Evolutionary conservation across 1,284 basidiomycete species (phyloP).

Genomic region (Neolentinus lepideus): DNA sequence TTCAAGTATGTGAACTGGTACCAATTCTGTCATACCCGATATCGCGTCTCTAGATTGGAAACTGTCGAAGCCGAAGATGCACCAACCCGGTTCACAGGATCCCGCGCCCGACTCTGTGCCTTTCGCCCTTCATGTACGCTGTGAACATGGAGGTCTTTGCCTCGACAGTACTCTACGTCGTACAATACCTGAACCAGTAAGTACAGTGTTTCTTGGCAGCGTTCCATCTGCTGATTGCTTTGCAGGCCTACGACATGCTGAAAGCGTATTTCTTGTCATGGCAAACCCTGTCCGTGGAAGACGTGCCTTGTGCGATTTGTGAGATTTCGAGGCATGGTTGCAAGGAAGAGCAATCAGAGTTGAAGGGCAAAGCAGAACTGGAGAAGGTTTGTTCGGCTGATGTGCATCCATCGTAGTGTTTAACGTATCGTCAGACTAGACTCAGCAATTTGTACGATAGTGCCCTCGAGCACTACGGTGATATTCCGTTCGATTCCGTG

Average conservation of each 20-base stretch:
- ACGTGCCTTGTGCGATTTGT: conserved; percentile 54
- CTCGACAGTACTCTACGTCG: conserved; percentile 46
- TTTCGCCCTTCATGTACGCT: conserved; percentile 52
- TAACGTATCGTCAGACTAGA: conserved; percentile 34
- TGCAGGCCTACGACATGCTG: conserved; percentile 51
- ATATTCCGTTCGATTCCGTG: conserved; percentile 35
- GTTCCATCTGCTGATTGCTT: conserved; percentile 5
- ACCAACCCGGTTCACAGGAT: conserved; percentile 44
- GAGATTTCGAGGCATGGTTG: conserved; percentile 45
- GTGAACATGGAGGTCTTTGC: conserved; percentile 58
- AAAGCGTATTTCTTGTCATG: conserved; percentile 55
- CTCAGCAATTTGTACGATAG: conserved; percentile 56
- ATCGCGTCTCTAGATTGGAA: conserved; percentile 53
- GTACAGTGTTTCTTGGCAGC: conserved; percentile 4
- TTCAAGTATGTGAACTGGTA: conserved; percentile 1
- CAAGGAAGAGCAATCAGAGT: conserved; percentile 48
- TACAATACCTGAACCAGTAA: conserved; percentile 53
- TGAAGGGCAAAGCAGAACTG: conserved; percentile 55
- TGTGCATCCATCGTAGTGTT: conserved; percentile 5
- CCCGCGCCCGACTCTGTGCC: conserved; percentile 54
- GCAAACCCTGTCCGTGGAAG: conserved; percentile 42
- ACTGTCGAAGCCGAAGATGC: conserved; percentile 66
- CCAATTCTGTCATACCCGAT: not conserved
- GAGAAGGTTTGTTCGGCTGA: conserved; percentile 53
- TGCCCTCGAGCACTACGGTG: conserved; percentile 36